Conservation (phyloP, 1,139 yeast genomes). For the Sugiyamaella sp. region DNA sequence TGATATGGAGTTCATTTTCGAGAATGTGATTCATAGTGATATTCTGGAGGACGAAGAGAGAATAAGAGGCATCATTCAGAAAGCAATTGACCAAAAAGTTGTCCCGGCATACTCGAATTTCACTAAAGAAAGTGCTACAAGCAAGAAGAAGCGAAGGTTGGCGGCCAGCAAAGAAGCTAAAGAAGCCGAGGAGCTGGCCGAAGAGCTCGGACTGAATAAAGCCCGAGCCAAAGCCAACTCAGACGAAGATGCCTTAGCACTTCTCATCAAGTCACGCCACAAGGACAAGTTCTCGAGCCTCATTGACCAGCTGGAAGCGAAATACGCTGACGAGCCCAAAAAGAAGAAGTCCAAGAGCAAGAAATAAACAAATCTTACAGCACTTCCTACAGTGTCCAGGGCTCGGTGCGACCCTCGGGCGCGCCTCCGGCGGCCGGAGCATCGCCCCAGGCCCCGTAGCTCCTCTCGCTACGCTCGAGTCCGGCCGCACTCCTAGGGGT, state of each 20-base stretch:
- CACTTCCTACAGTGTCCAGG: no score
- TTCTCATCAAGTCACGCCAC: conserved; percentile 34
- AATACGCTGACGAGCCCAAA: conserved; percentile 46
- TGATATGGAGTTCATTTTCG: conserved; percentile 69
- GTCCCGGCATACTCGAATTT: conserved; percentile 50
- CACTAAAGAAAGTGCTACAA: conserved; percentile 56
- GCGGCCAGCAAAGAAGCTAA: conserved; percentile 61
- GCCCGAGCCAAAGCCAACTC: conserved; percentile 37
- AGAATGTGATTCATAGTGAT: conserved; percentile 75
- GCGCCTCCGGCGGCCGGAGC: background rate
- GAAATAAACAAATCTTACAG: conserved; percentile 28
- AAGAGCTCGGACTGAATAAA: conserved; percentile 49
- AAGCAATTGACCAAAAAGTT: conserved; percentile 46
- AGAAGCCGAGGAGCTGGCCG: conserved; percentile 66
- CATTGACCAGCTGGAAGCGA: conserved; percentile 56
- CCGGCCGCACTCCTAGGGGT: no score
- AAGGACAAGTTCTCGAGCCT: conserved; percentile 51
- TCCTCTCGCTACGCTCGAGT: conserved; percentile 1
- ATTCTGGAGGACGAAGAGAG: conserved; percentile 66
- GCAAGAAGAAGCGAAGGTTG: conserved; percentile 56
- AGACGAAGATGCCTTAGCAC: conserved; percentile 32
- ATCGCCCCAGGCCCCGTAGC: background rate
- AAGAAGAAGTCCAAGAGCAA: conserved; percentile 44
- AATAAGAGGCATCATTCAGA: conserved; percentile 55
- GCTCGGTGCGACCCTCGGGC: no score